Evolutionary conservation across 306 rosid genomes (phyloP).

Genomic region (Prinsepia uniflora): DNA sequence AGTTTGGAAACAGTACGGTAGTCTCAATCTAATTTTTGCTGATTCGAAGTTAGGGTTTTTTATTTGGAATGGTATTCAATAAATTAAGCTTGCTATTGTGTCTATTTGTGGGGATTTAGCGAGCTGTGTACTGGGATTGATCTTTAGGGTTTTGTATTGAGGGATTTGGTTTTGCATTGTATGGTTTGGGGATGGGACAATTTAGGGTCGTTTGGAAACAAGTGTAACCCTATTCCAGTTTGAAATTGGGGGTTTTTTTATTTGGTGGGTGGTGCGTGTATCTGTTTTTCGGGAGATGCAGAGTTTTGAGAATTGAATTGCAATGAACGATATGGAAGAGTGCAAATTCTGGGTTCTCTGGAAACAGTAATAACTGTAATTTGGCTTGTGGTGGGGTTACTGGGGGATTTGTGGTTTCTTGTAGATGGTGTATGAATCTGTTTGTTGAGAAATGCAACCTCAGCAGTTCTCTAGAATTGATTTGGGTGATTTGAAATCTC

Average conservation of each 20-base stretch:
- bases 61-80: conserved; percentile 33
- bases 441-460: conserved; percentile 87
- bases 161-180: conserved; percentile 71
- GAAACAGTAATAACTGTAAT: conserved; percentile 43
- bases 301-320: conserved; percentile 33
- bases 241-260: conserved; percentile 38
- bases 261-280: conserved; percentile 24
- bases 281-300: conserved; percentile 32
- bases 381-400: conserved; percentile 40
- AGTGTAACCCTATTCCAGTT: conserved; percentile 30
- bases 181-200: conserved; percentile 36
- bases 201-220: conserved; percentile 35
- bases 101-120: conserved; percentile 34
- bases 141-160: conserved; percentile 79
- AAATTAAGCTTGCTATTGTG: conserved; percentile 33
- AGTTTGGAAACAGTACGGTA: conserved; percentile 29
- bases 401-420: conserved; percentile 37
- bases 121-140: conserved; percentile 43
- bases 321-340: conserved; percentile 45
- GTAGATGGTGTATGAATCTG: conserved; percentile 71
- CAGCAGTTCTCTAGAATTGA: conserved; percentile 84
- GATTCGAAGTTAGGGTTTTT: conserved; percentile 61
- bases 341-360: conserved; percentile 46
- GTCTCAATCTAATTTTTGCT: conserved; percentile 28
- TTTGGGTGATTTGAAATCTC: conserved; percentile 82